Percentiles rank a stretch among this genome's conserved stretches.
These are phyloP conservation scores for Epithemia pelagica DNA, from an alignment of 108 stramenopile species.

Conservation along the genomic window DNA sequence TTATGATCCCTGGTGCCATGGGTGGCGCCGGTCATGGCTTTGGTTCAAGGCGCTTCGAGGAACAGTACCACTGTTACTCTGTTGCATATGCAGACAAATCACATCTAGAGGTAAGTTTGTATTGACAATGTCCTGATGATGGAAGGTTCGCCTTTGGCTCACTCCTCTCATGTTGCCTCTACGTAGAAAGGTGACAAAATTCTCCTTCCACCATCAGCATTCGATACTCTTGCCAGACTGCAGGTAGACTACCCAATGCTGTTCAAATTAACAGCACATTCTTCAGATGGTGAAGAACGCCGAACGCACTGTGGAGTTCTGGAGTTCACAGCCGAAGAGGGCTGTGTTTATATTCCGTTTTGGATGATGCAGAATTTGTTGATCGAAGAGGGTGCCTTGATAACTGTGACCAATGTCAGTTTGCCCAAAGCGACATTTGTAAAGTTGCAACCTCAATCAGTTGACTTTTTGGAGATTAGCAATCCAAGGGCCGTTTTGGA, in stretches of 20 bases:
- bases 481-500: slow-evolving; percentile 98
- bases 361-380: slow-evolving; percentile 99
- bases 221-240: slow-evolving; percentile 91
- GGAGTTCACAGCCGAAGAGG: slow-evolving; percentile 99
- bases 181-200: slow-evolving; percentile 93
- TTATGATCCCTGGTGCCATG: neutral
- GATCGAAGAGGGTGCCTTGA: slow-evolving; percentile 83
- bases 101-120: slow-evolving; percentile 68
- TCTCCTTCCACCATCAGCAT: slow-evolving; percentile 93
- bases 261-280: slow-evolving; percentile 62
- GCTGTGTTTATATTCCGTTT: slow-evolving; percentile 95
- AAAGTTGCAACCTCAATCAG: slow-evolving; percentile 96
- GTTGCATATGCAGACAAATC: slow-evolving; percentile 87
- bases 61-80: slow-evolving; percentile 88
- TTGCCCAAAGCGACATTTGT: slow-evolving; percentile 94
- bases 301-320: slow-evolving; percentile 94
- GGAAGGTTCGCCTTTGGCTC: too few relatives aligned
- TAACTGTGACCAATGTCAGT: slow-evolving; percentile 92
- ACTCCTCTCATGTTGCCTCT: neutral
- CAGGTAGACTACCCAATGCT: slow-evolving; percentile 94
- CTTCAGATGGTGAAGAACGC: slow-evolving; percentile 16
- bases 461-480: slow-evolving; percentile 98
- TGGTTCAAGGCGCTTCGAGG: slow-evolving; percentile 52
- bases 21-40: slow-evolving; percentile 1
- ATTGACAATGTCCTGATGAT: too few relatives aligned